A percentile compares a stretch with the other conserved stretches of the same genome.
Evolutionary conservation across 2,329 filamentous ascomycete species (phyloP).

Genomic region (Aspergillus tubingensis): DNA sequence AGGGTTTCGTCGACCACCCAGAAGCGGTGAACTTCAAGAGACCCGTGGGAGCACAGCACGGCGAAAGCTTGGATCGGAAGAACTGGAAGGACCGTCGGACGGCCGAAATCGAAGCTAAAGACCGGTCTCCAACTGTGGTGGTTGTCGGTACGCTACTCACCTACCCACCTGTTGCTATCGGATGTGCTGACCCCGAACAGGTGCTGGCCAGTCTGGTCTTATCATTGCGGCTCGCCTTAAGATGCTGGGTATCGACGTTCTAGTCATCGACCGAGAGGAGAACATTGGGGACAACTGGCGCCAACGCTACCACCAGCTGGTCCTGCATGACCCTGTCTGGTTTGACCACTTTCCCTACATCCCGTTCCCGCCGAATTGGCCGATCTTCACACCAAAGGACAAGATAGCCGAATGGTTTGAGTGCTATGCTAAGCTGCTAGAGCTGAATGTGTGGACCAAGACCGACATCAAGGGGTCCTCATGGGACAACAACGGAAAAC

Average conservation of each 20-base stretch:
- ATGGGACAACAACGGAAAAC: constrained; percentile 53
- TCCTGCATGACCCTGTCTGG: constrained; percentile 68
- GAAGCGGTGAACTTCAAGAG: constrained; percentile 53
- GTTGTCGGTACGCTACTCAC: constrained; percentile 55
- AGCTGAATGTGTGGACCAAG: constrained; percentile 67
- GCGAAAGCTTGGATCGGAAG: constrained; percentile 52
- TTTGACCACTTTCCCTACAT: constrained; percentile 62
- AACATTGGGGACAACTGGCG: constrained; percentile 67
- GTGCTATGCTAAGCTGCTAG: constrained; percentile 63
- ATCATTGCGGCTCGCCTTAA: constrained; percentile 61
- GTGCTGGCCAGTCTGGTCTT: constrained; percentile 63
- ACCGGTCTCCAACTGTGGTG: constrained; percentile 59
- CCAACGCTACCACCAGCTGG: constrained; percentile 63
- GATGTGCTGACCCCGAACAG: constrained; percentile 33
- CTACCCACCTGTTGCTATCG: neutral
- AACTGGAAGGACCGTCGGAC: constrained; percentile 63
- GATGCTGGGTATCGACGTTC: constrained; percentile 56
- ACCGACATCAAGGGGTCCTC: constrained; percentile 52
- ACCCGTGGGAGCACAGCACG: constrained; percentile 60
- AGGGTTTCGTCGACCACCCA: constrained; percentile 56
- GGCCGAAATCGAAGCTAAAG: constrained; percentile 52
- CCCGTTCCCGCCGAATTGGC: constrained; percentile 65
- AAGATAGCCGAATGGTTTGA: constrained; percentile 71
- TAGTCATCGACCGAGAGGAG: constrained; percentile 62
- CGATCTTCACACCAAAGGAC: constrained; percentile 70